Conservation (phyloP, 805 yeast genomes). For the Yamadazyma paraphyllophila region DNA sequence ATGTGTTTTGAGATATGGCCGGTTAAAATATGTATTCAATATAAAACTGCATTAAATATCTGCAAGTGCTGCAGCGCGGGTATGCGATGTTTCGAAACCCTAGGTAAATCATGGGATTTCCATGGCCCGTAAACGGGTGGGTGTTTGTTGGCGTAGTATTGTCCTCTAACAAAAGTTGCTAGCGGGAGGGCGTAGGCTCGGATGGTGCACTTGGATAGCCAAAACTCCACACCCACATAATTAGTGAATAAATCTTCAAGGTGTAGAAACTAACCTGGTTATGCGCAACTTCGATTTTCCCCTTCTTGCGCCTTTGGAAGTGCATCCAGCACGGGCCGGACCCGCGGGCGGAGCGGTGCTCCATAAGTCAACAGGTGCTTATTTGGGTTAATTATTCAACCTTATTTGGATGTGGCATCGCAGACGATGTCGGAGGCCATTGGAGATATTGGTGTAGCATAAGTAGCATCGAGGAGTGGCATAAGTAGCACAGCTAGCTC, state of each 20-base stretch:
- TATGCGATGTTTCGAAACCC: neutral
- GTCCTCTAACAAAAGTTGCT: neutral
- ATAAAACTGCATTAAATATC: conserved; percentile 1
- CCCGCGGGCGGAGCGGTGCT: neutral
- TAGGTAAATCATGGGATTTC: neutral
- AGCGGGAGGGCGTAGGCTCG: neutral
- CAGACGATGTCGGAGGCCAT: no score
- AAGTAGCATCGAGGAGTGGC: no score
- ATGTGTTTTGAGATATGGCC: conserved; percentile 57
- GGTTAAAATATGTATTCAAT: neutral
- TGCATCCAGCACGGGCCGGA: neutral
- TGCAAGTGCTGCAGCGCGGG: neutral
- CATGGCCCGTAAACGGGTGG: no score
- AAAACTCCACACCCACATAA: neutral
- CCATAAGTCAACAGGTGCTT: no score
- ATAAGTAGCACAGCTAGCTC: no score
- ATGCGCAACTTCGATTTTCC: conserved; percentile 4
- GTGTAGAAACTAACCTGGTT: conserved; percentile 8
- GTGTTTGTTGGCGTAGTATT: neutral
- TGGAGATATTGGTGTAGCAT: no score
- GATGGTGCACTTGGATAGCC: no score
- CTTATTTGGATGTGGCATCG: no score
- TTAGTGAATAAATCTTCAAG: neutral
- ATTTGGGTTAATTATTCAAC: no score
- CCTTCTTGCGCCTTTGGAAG: neutral